Base-by-base conservation (phyloP, 768 basidiomycete species). In the Kwoniella botswanensis region DNA sequence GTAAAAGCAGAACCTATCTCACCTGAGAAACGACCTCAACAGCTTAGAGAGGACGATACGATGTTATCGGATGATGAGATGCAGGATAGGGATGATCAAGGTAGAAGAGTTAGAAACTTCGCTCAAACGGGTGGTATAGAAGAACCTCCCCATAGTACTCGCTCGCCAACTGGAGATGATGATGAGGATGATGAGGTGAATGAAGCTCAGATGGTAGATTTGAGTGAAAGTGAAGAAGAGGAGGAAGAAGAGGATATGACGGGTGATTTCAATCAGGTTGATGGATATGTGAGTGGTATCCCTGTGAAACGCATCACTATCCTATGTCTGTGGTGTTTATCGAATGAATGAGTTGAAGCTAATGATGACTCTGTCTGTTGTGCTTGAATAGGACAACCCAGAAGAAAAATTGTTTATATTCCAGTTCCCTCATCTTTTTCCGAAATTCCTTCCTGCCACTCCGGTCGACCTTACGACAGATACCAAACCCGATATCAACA, bases 391-490 rank as follows among this genome's bases (percentile, higher is more conserved):
- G 81, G 82, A 79, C 58, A 63, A 76, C 41, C 81, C 80, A 11
- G 74, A 75, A 44, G 71, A 78, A 43, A 82, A 81, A 21, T 84
- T 96, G 3, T 96, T 92, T 78, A 90, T 94, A 75, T 94, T 96
- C 85, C 93, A 95, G 79, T 96, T 96, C 77, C 94, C 94, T 0
- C 82, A 86, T 10, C 92, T 93, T 0, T 94, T 97, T 83, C 93
- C 94, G 0, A 87, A 85, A 4, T 94, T 94, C 84, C 69, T 85
- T 2, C 84, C 88, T 7, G 77, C 85, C 7, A 72, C 82, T 9
- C 71, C 84, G 21, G 77, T 80, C 10, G 78, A 74, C 42, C 60
- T 72, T 26, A 85, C 86, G 53, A 84, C 83, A 17, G 84, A 86
- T 64, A 74, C 65, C n/a, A 71, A 75, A 42, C 56, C 67, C 52